A percentile compares a stretch with the other conserved stretches of the same genome.
phyloP scores from a whole-genome alignment of 306 rosid genomes.

The Quercus alba region DNA sequence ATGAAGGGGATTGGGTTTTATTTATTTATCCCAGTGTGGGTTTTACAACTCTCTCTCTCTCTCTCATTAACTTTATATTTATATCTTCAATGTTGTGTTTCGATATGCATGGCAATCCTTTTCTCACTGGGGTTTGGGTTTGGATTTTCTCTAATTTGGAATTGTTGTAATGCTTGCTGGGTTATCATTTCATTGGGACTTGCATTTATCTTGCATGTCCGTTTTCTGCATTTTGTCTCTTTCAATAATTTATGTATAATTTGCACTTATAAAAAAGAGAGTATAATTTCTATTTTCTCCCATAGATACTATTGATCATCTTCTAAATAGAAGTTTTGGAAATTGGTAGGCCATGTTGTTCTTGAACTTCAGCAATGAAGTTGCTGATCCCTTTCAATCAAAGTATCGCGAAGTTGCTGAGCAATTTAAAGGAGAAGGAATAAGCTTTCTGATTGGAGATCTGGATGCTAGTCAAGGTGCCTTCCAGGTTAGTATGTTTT shows the following conservation, averaged over 20 bases:
- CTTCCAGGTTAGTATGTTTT: constrained; percentile 63
- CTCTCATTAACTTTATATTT: no score
- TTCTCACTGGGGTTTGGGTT: neutral
- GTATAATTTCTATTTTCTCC: neutral
- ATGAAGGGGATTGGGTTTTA: no score
- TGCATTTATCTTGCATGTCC: neutral
- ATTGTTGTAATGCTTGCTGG: neutral
- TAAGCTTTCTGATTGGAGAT: constrained; percentile 83
- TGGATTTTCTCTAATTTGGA: neutral
- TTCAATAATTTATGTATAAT: no score
- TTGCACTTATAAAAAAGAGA: no score
- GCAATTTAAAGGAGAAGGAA: constrained; percentile 48
- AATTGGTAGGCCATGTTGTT: constrained; percentile 84
- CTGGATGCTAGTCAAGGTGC: constrained; percentile 68
- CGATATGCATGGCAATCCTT: neutral
- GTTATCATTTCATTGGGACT: neutral
- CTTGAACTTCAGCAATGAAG: constrained; percentile 58
- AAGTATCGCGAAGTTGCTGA: constrained; percentile 77
- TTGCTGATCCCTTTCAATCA: constrained; percentile 58
- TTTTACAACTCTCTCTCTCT: no score
- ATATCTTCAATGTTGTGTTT: no score
- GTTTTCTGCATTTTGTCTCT: neutral
- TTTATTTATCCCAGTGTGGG: no score
- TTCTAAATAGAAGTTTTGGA: constrained; percentile 9
- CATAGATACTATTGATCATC: neutral